Evolutionary conservation across 192 early-diverging fungal genomes (phyloP), one percentile per base, ranked within the genome.

Genomic region (Gryganskiella cystojenkinii): DNA sequence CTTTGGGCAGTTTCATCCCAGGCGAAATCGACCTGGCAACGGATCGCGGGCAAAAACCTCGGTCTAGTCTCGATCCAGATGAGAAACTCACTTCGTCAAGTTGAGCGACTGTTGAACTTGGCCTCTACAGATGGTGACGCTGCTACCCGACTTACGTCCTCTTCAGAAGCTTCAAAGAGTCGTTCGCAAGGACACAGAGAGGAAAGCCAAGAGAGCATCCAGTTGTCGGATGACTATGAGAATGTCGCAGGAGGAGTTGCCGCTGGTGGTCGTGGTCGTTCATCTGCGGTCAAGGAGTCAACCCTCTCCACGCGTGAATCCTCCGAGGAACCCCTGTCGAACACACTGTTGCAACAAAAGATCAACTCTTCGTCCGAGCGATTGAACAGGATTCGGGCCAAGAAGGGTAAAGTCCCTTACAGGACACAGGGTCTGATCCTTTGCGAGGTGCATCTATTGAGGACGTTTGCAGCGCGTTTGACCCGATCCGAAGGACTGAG

Each of bases 341-440:
- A n/a, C 22, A 56, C 70, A 4, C 35, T 64, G n/a, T n/a, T n/a
- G n/a, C n/a, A n/a, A 33, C 30, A 22, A 22, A n/a, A 13, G 20
- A 44, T 15, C 46, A 37, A 35, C 62, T 40, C 37, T 22, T 64
- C 66, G 5, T 57, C 61, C 25, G 74, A 78, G 14, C 40, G 49
- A 9, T 33, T 78, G 19, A 49, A 34, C 8, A 68, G 70, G 53
- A 64, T 82, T 24, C 34, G 67, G 33, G 67, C 71, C 42, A 57
- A 79, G 24, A 64, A 73, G 34, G 63, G 54, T 50, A 83, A 49
- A 58, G 87, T 63, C 61, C 82, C 79, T 75, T 86, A 87, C 53
- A 87, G 82, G 56, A 84, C 89, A 10, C 85, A 93, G 45, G 90
- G 93, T 40, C 83, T 91, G 8, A 81, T 84, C 31, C 65, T 89